A percentile compares a stretch with the other conserved stretches of the same genome.
These are phyloP conservation scores for Chlorella vulgaris DNA, from an alignment of 139 green algal genomes.

Conservation along the genomic window DNA sequence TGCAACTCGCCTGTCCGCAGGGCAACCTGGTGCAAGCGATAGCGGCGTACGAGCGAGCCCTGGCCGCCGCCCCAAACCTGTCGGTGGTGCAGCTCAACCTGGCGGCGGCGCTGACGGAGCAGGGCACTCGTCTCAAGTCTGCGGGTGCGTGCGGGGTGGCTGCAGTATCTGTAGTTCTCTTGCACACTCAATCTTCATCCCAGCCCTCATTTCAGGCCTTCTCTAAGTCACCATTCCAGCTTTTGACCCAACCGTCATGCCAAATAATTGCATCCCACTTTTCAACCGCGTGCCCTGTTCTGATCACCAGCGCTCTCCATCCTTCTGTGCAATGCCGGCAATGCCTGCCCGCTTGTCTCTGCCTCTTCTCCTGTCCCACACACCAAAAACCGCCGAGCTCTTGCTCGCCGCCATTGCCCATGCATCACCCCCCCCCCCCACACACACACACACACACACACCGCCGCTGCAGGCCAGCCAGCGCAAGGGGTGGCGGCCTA, in stretches of 20 bases:
- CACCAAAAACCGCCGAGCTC: background rate
- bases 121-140: slow-evolving; percentile 72
- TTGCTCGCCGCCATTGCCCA: too few species aligned
- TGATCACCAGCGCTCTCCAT: too few species aligned
- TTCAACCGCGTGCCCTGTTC: too few species aligned
- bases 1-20: background rate
- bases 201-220: too few species aligned
- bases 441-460: background rate
- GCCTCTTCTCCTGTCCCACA: too few species aligned
- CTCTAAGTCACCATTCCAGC: too few species aligned
- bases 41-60: slow-evolving; percentile 78
- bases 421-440: background rate
- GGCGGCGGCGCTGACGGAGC: slow-evolving; percentile 84
- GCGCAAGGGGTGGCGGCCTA: slow-evolving; percentile 62
- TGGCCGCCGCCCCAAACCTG: slow-evolving; percentile 63
- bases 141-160: slow-evolving; percentile 28
- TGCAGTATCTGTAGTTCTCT: background rate
- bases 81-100: slow-evolving; percentile 74
- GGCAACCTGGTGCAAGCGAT: slow-evolving; percentile 80
- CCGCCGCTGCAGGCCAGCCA: slow-evolving; percentile 6
- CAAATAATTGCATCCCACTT: too few species aligned
- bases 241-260: too few species aligned
- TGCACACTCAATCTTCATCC: background rate
- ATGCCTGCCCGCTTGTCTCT: too few species aligned
- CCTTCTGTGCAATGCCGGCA: too few species aligned